These are phyloP conservation scores for baker's yeast (Saccharomyces cerevisiae) DNA, from an alignment of 805 yeast genomes.

Conservation along the genomic window DNA sequence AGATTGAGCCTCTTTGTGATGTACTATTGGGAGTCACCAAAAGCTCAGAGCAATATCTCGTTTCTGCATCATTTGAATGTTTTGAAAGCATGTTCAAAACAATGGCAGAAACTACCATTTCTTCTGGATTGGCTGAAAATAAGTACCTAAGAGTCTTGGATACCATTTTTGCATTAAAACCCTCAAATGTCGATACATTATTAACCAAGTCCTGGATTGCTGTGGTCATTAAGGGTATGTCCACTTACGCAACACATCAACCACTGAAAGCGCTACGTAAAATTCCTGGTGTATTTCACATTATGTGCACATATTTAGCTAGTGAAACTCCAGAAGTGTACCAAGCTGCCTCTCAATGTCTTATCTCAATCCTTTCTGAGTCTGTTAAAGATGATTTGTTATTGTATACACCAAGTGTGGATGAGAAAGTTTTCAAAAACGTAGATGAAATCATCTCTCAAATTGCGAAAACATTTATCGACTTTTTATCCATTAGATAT, in stretches of 20 bases:
- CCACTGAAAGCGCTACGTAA: constrained; percentile 45
- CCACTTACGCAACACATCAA: constrained; percentile 45
- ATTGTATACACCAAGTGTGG: constrained; percentile 48
- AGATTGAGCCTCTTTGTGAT: constrained; percentile 68
- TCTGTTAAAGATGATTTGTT: constrained; percentile 55
- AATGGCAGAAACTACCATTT: constrained; percentile 31
- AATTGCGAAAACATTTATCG: constrained; percentile 48
- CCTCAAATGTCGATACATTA: constrained; percentile 73
- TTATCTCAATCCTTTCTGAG: constrained; percentile 67
- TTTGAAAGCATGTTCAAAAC: constrained; percentile 36
- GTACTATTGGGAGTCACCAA: constrained; percentile 65
- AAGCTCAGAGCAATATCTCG: constrained; percentile 75
- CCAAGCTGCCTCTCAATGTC: constrained; percentile 76
- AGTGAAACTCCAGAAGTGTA: constrained; percentile 60
- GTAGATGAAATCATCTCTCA: constrained; percentile 47
- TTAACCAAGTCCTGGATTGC: constrained; percentile 94
- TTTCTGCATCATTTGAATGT: constrained; percentile 74
- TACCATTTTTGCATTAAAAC: constrained; percentile 69
- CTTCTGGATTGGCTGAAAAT: constrained; percentile 50
- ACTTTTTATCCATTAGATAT: constrained; percentile 62
- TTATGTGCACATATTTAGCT: constrained; percentile 55
- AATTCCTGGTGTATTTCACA: constrained; percentile 47
- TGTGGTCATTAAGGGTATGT: constrained; percentile 75
- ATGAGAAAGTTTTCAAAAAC: constrained; percentile 44
- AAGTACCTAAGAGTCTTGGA: constrained; percentile 58